A percentile compares a stretch with the other conserved stretches of the same genome.
Conservation (phyloP, 768 basidiomycete genomes). For the Sarcodon aspratus region DNA sequence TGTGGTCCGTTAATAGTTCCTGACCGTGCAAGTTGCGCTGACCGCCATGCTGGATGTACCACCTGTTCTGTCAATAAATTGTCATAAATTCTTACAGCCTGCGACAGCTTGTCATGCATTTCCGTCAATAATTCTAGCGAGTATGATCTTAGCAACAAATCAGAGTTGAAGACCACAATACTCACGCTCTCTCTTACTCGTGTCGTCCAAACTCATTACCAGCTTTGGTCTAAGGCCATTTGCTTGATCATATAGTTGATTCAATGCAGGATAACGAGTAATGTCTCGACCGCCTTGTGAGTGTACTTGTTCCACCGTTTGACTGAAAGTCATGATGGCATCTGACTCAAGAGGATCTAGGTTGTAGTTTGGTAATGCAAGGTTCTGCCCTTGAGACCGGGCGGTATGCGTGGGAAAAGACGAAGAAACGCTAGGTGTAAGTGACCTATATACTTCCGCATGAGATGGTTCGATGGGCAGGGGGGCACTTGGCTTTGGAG, state of each 20-base stretch:
- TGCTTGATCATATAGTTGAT: slow-evolving; percentile 78
- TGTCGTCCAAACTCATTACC: slow-evolving; percentile 73
- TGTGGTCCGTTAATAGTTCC: slow-evolving; percentile 18
- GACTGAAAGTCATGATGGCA: slow-evolving; percentile 81
- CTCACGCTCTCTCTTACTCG: slow-evolving; percentile 77
- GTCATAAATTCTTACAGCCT: slow-evolving; percentile 89
- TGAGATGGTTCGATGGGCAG: slow-evolving; percentile 41
- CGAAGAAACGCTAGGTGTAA: not conserved
- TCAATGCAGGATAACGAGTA: slow-evolving; percentile 72
- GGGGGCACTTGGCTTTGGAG: slow-evolving; percentile 73
- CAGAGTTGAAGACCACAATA: slow-evolving; percentile 4
- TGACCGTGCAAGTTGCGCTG: slow-evolving; percentile 16
- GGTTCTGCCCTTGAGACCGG: slow-evolving; percentile 15
- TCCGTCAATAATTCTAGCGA: slow-evolving; percentile 70
- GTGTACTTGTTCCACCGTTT: slow-evolving; percentile 71
- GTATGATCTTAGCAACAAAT: not conserved
- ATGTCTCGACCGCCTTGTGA: slow-evolving; percentile 71
- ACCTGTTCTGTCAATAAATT: slow-evolving; percentile 78
- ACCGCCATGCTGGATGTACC: slow-evolving; percentile 56
- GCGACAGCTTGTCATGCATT: slow-evolving; percentile 90
- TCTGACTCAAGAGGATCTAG: slow-evolving; percentile 75
- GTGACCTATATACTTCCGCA: slow-evolving; percentile 22
- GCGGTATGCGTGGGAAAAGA: slow-evolving; percentile 6
- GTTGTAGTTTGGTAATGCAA: slow-evolving; percentile 67
- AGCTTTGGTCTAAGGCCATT: slow-evolving; percentile 71